Conservation (phyloP, 164 flowering plant genomes). For the Vitis labrusca region DNA sequence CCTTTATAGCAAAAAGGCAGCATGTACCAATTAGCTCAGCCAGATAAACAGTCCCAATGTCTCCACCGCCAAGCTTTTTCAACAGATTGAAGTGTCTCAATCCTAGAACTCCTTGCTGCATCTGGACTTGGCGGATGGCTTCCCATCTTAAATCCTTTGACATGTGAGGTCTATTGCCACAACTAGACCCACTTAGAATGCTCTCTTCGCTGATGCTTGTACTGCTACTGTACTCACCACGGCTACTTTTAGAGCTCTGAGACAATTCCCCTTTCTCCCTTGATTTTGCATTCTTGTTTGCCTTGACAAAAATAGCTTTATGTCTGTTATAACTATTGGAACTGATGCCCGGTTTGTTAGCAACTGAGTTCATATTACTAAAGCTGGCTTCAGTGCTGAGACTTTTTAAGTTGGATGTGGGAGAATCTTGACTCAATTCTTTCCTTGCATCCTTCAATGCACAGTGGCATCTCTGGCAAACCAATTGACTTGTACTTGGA, state of each 20-base stretch:
- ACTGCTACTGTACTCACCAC: conserved; percentile 59
- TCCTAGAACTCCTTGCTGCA: conserved; percentile 44
- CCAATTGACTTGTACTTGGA: conserved; percentile 26
- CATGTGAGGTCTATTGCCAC: conserved; percentile 63
- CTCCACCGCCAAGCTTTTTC: conserved; percentile 80
- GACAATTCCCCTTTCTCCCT: conserved; percentile 51
- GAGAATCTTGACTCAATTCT: conserved; percentile 22
- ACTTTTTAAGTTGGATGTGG: conserved; percentile 8
- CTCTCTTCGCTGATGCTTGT: conserved; percentile 66
- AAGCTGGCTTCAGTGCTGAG: conserved; percentile 18
- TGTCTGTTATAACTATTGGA: conserved; percentile 9
- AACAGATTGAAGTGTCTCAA: conserved; percentile 57
- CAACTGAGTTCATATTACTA: conserved; percentile 11
- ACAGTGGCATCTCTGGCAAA: conserved; percentile 68
- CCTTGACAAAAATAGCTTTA: conserved; percentile 12
- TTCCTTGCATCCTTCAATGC: conserved; percentile 26
- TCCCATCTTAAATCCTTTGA: conserved; percentile 63
- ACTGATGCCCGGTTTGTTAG: conserved; percentile 7
- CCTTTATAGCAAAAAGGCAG: conserved; percentile 77
- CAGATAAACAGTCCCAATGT: conserved; percentile 85
- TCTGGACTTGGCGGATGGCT: conserved; percentile 38
- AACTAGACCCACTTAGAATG: conserved; percentile 48
- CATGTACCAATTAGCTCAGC: conserved; percentile 65
- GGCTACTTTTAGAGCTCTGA: conserved; percentile 64
- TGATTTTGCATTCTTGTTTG: conserved; percentile 30